Base-by-base conservation (phyloP, 1,284 basidiomycete genomes). In the Bondarzewia mesenterica region DNA sequence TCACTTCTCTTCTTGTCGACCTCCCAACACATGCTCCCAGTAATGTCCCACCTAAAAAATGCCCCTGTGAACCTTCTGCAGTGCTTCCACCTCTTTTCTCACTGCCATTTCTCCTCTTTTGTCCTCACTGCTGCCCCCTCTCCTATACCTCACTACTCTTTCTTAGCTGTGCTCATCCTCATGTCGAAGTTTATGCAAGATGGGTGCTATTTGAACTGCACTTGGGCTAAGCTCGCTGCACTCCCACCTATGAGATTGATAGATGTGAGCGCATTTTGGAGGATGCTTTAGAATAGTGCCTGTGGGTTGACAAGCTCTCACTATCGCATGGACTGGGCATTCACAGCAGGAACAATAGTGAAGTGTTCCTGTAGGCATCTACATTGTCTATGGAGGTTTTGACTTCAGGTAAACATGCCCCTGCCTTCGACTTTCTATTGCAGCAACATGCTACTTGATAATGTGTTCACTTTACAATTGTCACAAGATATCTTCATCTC, bases 181-280 rank as follows among this genome's bases (percentile, higher is more conserved):
- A 92, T 93, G 0, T 86, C 87, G 23, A 96, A 97, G 63, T 95
- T 94, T 64, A 80, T 89, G 50, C 91, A 94, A 68, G 93, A 97
- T 60, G 83, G 88, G 49, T 92, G 88, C 47, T 96, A 93, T 60
- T 92, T 88, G 14, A 95, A 96, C 63, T 78, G 83, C 18, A 92
- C 93, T 16, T 96, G 93, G 93, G 83, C 89, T 6, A 92, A 92
- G 60, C 72, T 90, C 1, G 87, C 85, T 21, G 86, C 88, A 26
- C 73, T 90, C 81, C 83, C 1, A 77, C 86, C 7, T 71, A 83
- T 36, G 86, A 90, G 66, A 85, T 90, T 45, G 80, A 85, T 23
- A 77, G 86, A 21, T 89, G 87, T 58, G 86, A 90, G 62, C 80
- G 84, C 21, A 85, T 86, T 0, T 74, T 90, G 27, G 86, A 86